These are phyloP conservation scores for Arabis hirsuta DNA, from an alignment of 345 rosid genomes.

Conservation along the genomic window DNA sequence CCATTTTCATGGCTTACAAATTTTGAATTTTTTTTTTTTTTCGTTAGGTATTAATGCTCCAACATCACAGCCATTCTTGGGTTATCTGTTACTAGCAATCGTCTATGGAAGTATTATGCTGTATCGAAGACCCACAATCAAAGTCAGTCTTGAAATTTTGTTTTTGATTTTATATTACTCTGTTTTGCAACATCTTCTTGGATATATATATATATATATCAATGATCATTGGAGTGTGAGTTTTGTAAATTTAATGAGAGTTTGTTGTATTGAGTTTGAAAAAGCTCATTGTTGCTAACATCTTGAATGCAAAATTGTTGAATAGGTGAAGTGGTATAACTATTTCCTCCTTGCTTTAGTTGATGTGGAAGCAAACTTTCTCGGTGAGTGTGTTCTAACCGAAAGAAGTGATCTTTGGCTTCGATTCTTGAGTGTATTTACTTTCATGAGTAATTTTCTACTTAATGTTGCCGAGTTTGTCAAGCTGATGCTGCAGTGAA, in stretches of 20 bases:
- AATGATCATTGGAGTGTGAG: neutral
- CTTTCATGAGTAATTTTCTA: neutral
- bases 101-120: conserved; percentile 63
- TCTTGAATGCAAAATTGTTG: conserved; percentile 34
- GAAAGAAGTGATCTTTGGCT: too few species aligned
- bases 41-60: conserved; percentile 59
- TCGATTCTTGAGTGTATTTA: neutral
- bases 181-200: neutral
- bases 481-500: neutral
- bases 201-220: too few species aligned
- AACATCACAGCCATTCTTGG: conserved; percentile 63
- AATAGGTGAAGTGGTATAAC: conserved; percentile 86
- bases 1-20: too few species aligned
- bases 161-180: conserved; percentile 5
- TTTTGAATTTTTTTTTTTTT: neutral
- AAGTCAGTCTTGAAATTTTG: conserved; percentile 43
- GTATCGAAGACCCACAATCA: conserved; percentile 49
- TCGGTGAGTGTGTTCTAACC: conserved; percentile 64
- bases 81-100: conserved; percentile 52
- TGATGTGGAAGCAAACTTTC: conserved; percentile 91
- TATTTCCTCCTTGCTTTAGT: conserved; percentile 72
- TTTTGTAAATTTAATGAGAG: neutral
- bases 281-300: neutral
- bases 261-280: neutral
- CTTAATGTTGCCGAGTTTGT: too few species aligned